A percentile compares a stretch with the other conserved stretches of the same genome.
Conservation (phyloP, 208 protist species). For the Leishmania tarentolae region DNA sequence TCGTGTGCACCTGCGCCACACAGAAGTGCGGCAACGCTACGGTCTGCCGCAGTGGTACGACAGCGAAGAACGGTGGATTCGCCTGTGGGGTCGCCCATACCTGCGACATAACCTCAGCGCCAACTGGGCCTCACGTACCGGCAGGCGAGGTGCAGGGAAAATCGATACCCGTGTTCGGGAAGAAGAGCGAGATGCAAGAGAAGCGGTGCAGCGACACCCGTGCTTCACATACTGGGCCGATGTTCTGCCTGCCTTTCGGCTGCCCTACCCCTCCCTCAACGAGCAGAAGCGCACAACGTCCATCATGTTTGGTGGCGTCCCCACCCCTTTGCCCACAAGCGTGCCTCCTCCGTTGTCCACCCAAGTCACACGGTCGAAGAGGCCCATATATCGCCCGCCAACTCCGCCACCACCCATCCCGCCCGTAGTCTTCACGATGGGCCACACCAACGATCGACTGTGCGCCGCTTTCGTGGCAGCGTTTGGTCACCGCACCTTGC, state of each 20-base stretch:
- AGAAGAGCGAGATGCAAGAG: background rate
- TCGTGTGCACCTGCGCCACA: constrained; percentile 36
- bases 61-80: constrained; percentile 21
- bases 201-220: constrained; percentile 26
- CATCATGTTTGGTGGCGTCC: background rate
- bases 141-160: background rate
- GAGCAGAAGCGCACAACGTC: background rate
- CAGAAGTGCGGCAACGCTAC: background rate
- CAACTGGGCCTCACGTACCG: background rate
- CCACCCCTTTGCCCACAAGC: background rate
- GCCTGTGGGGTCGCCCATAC: constrained; percentile 27
- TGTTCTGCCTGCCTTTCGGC: background rate
- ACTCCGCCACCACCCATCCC: constrained; percentile 8
- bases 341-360: constrained; percentile 9
- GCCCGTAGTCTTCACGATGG: constrained; percentile 35
- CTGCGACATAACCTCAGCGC: background rate
- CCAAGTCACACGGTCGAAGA: constrained; percentile 1
- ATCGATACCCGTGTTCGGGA: background rate
- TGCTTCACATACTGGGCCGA: constrained; percentile 24
- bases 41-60: constrained; percentile 45
- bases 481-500: constrained; percentile 69
- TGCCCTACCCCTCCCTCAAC: constrained; percentile 15
- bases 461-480: constrained; percentile 74
- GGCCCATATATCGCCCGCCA: constrained; percentile 18
- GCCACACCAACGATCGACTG: constrained; percentile 55